phyloP scores from a whole-genome alignment of 2,329 filamentous ascomycete genomes.

The Biscogniauxia marginata region DNA sequence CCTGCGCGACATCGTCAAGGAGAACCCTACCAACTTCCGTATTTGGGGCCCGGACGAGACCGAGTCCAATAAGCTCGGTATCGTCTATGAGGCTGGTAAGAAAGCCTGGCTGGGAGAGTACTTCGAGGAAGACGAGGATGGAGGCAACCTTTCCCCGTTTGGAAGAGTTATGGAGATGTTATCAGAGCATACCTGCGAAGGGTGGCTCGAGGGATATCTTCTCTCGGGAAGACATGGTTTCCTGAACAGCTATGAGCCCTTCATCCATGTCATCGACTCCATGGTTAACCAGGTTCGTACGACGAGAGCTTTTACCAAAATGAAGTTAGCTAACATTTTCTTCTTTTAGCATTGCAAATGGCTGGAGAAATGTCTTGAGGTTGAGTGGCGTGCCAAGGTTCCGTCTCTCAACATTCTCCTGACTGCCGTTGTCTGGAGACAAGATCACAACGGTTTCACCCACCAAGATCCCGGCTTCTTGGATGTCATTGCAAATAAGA shows the following conservation, averaged over 20 bases:
- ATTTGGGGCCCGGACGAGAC: conserved; percentile 80
- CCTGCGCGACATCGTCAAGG: conserved; percentile 64
- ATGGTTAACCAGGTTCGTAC: conserved; percentile 71
- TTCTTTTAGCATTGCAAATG: conserved; percentile 77
- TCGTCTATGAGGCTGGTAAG: conserved; percentile 71
- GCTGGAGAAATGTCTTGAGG: conserved; percentile 78
- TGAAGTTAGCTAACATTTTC: conserved; percentile 10
- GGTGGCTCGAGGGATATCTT: conserved; percentile 78
- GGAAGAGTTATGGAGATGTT: conserved; percentile 82
- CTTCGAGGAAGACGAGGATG: conserved; percentile 72
- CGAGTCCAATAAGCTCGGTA: conserved; percentile 73
- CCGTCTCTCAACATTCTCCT: conserved; percentile 77
- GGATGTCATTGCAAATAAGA: conserved; percentile 77
- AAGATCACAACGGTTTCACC: conserved; percentile 82
- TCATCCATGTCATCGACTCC: conserved; percentile 79
- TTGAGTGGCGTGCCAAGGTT: conserved; percentile 72
- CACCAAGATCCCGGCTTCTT: conserved; percentile 81
- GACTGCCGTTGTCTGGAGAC: conserved; percentile 76
- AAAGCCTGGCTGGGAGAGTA: conserved; percentile 81
- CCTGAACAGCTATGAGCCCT: conserved; percentile 79
- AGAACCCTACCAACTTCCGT: conserved; percentile 68
- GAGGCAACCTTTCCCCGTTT: conserved; percentile 66
- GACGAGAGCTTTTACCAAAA: not conserved
- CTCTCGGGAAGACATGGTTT: conserved; percentile 73
- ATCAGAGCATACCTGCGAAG: conserved; percentile 77